Base-by-base conservation (phyloP, 2,329 filamentous ascomycete genomes). In the Monilinia fructicola region DNA sequence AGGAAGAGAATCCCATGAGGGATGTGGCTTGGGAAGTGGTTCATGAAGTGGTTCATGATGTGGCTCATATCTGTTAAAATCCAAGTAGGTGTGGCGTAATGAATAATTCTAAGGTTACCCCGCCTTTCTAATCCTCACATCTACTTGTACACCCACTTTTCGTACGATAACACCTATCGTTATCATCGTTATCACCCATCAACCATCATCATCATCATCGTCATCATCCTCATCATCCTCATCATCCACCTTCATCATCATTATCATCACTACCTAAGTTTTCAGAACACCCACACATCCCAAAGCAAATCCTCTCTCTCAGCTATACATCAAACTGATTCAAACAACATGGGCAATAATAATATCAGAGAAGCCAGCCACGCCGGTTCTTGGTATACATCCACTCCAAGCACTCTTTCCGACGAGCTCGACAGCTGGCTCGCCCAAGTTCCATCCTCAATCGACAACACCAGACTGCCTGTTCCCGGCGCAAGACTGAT, bases 381-480 rank as follows among this genome's bases (percentile, higher is more conserved):
- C 77, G 93, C 94, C 28, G 91, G 91, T 50, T 90, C 87, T 23
- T 99, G 95, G 95, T 99, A 99, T 77, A 83, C 87, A 9, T 83
- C 83, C 59, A 82, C 87, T 67, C 79, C 83, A 7, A 76, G 77
- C 2, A 78, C 78, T n/a, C 85, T 98, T 61, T 84, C 84, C 3
- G 73, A 76, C 9, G 84, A 96, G 79, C 88, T 99, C 6, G 87
- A 95, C 67, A 78, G 79, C 60, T 97, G 87, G 84, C 83, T 98
- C n/a, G 81, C 80, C 48, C 80, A 84, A 48, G 93, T 97, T 10
- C 90, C 91, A 2, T 77, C 82, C 59, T 82, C 84, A 1, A 79
- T 95, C 52, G 82, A 89, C 42, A 87, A 84, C 54, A 79, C 70
- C 76, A 74, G 67, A 9, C 73, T 96, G 67, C 95, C 94, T 3